Evolutionary conservation across 345 rosid genomes (phyloP).

Genomic region (Aquilaria yunnanensis): DNA sequence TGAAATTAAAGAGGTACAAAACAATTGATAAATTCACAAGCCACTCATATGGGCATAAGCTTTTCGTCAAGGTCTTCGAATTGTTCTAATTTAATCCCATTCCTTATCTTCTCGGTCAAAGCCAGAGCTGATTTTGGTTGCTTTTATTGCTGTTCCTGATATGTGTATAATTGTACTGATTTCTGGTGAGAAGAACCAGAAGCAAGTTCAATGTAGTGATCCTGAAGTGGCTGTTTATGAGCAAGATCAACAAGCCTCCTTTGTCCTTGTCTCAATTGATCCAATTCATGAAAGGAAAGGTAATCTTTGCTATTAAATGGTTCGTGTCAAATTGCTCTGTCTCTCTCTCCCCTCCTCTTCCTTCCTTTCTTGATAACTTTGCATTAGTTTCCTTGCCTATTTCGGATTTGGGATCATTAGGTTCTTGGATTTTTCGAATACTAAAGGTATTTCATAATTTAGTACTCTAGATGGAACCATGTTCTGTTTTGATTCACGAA

Average conservation of each 20-base stretch:
- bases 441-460: too few relatives aligned
- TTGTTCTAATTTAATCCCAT: neutral
- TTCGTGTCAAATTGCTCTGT: too few relatives aligned
- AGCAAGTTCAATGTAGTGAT: conserved; percentile 66
- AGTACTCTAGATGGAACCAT: too few relatives aligned
- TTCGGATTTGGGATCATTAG: too few relatives aligned
- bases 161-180: conserved; percentile 34
- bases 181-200: conserved; percentile 54
- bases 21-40: too few relatives aligned
- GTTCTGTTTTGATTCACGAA: too few relatives aligned
- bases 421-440: too few relatives aligned
- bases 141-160: neutral
- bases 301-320: neutral
- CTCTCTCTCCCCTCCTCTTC: too few relatives aligned
- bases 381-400: too few relatives aligned
- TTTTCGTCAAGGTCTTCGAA: conserved; percentile 45
- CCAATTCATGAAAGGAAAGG: conserved; percentile 43
- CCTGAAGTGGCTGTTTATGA: conserved; percentile 61
- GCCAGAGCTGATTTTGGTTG: neutral
- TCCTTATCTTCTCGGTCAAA: neutral
- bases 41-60: conserved; percentile 1
- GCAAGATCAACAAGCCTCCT: conserved; percentile 54
- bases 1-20: conserved; percentile 62
- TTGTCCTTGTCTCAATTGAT: conserved; percentile 52
- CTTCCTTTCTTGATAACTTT: too few relatives aligned